These are phyloP conservation scores for Patellaria atrata DNA, from an alignment of 495 filamentous ascomycete species.

Conservation along the genomic window DNA sequence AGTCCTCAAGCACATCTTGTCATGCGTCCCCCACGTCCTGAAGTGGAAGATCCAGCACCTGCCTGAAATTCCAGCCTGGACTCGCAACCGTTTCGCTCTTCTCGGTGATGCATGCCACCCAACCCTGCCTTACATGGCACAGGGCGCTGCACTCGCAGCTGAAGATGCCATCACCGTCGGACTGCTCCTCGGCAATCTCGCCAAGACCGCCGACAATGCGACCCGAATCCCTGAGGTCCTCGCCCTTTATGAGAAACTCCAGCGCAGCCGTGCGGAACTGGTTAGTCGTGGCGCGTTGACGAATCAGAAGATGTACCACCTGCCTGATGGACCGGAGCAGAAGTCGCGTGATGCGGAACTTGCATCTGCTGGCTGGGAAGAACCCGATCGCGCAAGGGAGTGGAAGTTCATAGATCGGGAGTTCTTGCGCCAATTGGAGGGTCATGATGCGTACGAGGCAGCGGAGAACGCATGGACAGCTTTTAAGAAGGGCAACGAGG, in stretches of 20 bases:
- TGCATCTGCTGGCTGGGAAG: background rate
- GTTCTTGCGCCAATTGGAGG: too few relatives aligned
- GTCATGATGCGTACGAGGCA: too few relatives aligned
- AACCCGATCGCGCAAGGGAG: too few relatives aligned
- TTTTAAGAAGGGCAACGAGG: too few relatives aligned
- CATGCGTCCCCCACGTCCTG: background rate
- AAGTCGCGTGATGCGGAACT: slow-evolving; percentile 1
- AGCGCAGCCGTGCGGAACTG: slow-evolving; percentile 1
- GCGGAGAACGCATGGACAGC: too few relatives aligned
- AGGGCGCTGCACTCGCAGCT: slow-evolving; percentile 18
- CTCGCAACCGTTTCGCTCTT: slow-evolving; percentile 10
- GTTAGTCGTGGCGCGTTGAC: background rate
- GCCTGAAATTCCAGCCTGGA: slow-evolving; percentile 16
- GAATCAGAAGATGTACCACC: slow-evolving; percentile 5
- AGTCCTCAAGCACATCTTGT: slow-evolving; percentile 4
- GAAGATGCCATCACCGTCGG: slow-evolving; percentile 18
- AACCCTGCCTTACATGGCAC: slow-evolving; percentile 19
- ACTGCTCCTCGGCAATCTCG: slow-evolving; percentile 7
- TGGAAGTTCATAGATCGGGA: too few relatives aligned
- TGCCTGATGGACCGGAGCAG: slow-evolving; percentile 5
- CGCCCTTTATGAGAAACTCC: slow-evolving; percentile 3
- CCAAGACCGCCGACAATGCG: background rate
- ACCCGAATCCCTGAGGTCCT: background rate
- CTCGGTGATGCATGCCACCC: slow-evolving; percentile 21
- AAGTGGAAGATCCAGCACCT: slow-evolving; percentile 16